Conservation (phyloP, 2,329 filamentous ascomycete species). For the Pseudogymnoascus sp. region DNA sequence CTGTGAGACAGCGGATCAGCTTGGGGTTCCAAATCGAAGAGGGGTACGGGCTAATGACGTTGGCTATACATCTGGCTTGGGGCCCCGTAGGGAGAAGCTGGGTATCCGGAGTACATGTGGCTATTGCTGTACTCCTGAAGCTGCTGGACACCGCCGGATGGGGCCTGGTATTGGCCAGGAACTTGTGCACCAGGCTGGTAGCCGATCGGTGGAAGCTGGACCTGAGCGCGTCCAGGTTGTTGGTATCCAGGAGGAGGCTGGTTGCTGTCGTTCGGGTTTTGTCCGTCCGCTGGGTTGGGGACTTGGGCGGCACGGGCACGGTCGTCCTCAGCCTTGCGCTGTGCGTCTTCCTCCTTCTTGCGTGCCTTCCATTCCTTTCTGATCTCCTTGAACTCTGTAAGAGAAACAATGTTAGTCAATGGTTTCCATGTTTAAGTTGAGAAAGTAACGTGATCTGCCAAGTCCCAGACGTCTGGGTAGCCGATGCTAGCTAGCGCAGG, state of each 20-base stretch:
- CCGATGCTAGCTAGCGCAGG: constrained; percentile 40
- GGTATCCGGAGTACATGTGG: constrained; percentile 53
- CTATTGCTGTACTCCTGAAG: constrained; percentile 50
- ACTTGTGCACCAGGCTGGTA: constrained; percentile 57
- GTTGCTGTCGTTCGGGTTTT: constrained; percentile 45
- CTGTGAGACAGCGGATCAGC: constrained; percentile 25
- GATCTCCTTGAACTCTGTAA: constrained; percentile 93
- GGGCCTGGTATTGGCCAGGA: constrained; percentile 59
- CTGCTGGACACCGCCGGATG: constrained; percentile 49
- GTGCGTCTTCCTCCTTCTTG: constrained; percentile 96
- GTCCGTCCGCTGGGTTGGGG: constrained; percentile 44
- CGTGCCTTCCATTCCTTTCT: constrained; percentile 98
- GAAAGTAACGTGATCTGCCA: constrained; percentile 12
- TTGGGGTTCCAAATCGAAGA: constrained; percentile 13
- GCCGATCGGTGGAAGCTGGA: constrained; percentile 69
- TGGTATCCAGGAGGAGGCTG: constrained; percentile 42
- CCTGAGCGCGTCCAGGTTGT: constrained; percentile 46
- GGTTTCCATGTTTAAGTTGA: background rate
- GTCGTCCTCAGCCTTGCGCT: constrained; percentile 86
- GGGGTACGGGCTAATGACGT: constrained; percentile 39
- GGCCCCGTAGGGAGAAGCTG: constrained; percentile 50
- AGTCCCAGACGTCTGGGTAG: constrained; percentile 30
- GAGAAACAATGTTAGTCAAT: constrained; percentile 23
- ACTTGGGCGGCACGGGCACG: constrained; percentile 59
- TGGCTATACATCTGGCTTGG: constrained; percentile 53